Evolutionary conservation across 2,329 filamentous ascomycete species (phyloP).

Genomic region (Thielaviopsis euricoi): DNA sequence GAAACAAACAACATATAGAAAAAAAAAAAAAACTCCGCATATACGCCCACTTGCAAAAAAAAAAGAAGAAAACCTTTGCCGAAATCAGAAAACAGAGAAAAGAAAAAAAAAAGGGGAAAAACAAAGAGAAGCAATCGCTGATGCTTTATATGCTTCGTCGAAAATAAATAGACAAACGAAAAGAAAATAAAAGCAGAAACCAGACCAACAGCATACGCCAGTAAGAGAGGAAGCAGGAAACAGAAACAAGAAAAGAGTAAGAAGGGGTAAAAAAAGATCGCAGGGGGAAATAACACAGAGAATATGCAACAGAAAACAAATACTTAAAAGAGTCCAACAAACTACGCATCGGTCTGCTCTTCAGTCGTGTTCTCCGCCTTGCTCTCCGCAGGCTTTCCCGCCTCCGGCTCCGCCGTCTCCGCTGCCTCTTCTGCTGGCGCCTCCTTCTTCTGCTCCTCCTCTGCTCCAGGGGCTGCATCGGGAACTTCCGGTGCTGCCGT

Average conservation of each 20-base stretch:
- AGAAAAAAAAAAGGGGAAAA: background rate
- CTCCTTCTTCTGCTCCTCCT: constrained; percentile 10
- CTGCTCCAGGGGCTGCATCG: too few relatives aligned
- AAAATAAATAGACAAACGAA: background rate
- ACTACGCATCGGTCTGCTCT: constrained; percentile 11
- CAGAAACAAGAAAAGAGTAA: too few relatives aligned
- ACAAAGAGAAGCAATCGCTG: background rate
- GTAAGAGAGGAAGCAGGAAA: too few relatives aligned
- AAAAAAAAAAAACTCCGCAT: background rate
- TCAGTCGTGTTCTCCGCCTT: background rate
- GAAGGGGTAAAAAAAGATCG: too few relatives aligned
- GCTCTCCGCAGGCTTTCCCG: constrained; percentile 1
- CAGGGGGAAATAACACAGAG: too few relatives aligned
- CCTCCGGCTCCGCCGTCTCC: background rate
- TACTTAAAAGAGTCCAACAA: too few relatives aligned
- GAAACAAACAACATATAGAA: background rate
- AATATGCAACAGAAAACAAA: too few relatives aligned
- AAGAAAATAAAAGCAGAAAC: background rate
- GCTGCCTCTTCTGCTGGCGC: background rate
- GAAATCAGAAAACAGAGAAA: background rate
- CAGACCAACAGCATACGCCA: background rate
- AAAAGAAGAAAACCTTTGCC: background rate
- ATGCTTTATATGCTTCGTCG: background rate
- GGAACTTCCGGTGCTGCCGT: background rate
- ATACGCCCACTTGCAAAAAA: background rate